These are phyloP conservation scores for Stevia rebaudiana DNA, from an alignment of 140 eudicot genomes.

Conservation along the genomic window DNA sequence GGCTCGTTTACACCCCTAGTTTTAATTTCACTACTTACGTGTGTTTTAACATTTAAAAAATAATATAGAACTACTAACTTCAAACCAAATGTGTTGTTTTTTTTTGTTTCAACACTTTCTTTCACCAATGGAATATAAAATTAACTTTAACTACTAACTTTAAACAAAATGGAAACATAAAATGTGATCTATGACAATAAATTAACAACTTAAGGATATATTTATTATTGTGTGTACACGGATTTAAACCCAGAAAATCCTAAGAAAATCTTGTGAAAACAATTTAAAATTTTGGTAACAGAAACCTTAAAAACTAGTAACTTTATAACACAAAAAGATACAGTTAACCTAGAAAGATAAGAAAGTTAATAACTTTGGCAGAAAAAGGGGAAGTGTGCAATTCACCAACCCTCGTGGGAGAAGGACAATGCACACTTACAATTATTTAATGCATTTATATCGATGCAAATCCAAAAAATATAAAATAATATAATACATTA, in stretches of 20 bases:
- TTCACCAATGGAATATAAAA: background rate
- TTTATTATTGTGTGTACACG: background rate
- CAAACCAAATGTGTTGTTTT: too few relatives aligned
- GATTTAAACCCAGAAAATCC: conserved; percentile 4
- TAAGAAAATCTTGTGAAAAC: conserved; percentile 11
- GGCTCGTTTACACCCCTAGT: too few relatives aligned
- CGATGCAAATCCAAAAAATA: conserved; percentile 11
- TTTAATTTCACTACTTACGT: too few relatives aligned
- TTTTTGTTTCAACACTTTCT: background rate
- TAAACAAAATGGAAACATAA: background rate
- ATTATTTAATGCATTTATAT: conserved; percentile 21
- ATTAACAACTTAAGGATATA: background rate
- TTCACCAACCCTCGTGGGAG: conserved; percentile 35
- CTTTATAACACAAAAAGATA: conserved; percentile 21
- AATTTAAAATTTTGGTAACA: background rate
- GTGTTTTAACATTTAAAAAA: too few relatives aligned
- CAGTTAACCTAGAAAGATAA: conserved; percentile 16
- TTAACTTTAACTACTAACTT: conserved; percentile 1
- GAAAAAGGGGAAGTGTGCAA: conserved; percentile 32
- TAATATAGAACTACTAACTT: too few relatives aligned
- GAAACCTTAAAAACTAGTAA: conserved; percentile 17
- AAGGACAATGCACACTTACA: conserved; percentile 33
- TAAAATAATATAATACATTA: too few relatives aligned
- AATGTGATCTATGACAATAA: conserved; percentile 2
- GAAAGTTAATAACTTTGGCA: conserved; percentile 26